phyloP scores from a whole-genome alignment of 2,329 filamentous ascomycete genomes.

The Fusarium citri region DNA sequence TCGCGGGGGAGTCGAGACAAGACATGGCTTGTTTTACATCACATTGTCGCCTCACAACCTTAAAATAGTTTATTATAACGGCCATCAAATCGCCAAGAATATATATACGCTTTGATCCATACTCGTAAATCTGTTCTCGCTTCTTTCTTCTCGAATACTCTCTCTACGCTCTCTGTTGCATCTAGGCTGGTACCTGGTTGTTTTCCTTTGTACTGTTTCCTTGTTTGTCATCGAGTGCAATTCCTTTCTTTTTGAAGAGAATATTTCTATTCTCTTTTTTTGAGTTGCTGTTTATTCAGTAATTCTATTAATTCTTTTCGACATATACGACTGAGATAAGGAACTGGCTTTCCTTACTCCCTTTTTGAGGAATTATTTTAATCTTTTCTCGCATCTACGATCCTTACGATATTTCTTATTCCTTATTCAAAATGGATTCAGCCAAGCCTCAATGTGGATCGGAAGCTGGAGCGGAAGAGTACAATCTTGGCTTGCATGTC shows the following conservation, averaged over 20 bases:
- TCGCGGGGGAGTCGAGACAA: constrained; percentile 8
- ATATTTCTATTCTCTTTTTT: neutral
- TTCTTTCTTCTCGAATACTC: neutral
- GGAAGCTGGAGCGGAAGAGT: constrained; percentile 25
- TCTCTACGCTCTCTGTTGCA: constrained; percentile 20
- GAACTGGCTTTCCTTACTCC: constrained; percentile 12
- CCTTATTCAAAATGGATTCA: constrained; percentile 15
- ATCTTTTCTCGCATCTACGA: neutral
- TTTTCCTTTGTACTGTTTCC: constrained; percentile 19
- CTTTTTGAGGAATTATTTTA: neutral
- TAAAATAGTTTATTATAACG: constrained; percentile 36
- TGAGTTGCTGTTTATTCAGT: neutral
- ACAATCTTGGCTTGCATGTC: constrained; percentile 47
- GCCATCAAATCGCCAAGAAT: neutral
- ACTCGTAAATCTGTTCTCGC: neutral
- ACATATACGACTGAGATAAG: neutral
- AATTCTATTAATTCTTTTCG: neutral
- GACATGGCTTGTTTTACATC: constrained; percentile 15
- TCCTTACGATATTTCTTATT: constrained; percentile 11
- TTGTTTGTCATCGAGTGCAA: constrained; percentile 13
- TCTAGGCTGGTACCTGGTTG: constrained; percentile 32
- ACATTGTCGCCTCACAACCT: constrained; percentile 9
- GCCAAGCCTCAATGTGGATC: constrained; percentile 48
- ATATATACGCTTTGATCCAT: neutral
- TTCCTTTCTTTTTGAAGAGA: neutral